These are phyloP conservation scores for Psilocybe sp. DNA, from an alignment of 768 basidiomycete species.

Conservation along the genomic window DNA sequence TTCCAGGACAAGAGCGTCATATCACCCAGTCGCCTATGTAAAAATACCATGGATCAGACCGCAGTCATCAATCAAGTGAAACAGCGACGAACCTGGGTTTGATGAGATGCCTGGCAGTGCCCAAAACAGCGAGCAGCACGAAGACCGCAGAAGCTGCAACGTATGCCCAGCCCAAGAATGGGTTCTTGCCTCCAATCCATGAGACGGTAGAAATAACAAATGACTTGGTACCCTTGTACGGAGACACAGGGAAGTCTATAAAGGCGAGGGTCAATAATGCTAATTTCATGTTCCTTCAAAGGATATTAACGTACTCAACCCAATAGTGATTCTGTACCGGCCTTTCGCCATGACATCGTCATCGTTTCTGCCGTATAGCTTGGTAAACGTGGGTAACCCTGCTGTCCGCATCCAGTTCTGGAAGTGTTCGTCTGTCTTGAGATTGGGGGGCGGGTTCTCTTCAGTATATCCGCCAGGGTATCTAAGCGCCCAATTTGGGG, in stretches of 20 bases:
- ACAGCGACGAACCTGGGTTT: constrained; percentile 70
- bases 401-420: constrained; percentile 99
- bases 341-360: constrained; percentile 67
- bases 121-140: constrained; percentile 80
- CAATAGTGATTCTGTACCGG: constrained; percentile 69
- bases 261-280: constrained; percentile 7
- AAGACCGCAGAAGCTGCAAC: constrained; percentile 87
- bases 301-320: constrained; percentile 65
- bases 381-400: constrained; percentile 94
- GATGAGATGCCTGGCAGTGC: constrained; percentile 89
- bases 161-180: constrained; percentile 98
- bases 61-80: not conserved
- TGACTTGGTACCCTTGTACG: constrained; percentile 93
- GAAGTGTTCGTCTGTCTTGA: constrained; percentile 84
- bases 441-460: constrained; percentile 65
- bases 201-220: constrained; percentile 96
- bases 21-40: constrained; percentile 72
- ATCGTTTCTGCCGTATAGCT: constrained; percentile 93
- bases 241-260: constrained; percentile 89
- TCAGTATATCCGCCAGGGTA: constrained; percentile 76
- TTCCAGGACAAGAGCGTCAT: constrained; percentile 90
- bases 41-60: constrained; percentile 6
- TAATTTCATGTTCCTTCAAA: constrained; percentile 6
- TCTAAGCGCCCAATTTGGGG: constrained; percentile 83
- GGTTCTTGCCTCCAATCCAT: constrained; percentile 98